These are phyloP conservation scores for Nicotiana benthamiana DNA, from an alignment of 257 asterid genomes.

Conservation along the genomic window DNA sequence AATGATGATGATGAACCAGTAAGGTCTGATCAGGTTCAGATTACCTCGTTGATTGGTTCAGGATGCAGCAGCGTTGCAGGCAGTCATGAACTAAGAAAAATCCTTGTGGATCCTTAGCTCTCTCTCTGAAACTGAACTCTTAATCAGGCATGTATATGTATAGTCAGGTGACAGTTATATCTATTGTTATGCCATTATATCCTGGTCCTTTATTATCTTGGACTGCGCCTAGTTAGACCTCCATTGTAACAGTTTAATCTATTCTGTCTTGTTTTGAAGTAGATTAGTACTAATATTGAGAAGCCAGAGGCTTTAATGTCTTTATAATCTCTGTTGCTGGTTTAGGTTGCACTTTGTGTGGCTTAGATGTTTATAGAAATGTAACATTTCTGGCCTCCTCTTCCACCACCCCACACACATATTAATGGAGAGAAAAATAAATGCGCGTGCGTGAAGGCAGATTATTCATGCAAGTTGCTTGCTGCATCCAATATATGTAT, in stretches of 20 bases:
- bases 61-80: conserved; percentile 33
- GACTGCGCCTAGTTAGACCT: background rate
- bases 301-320: too few relatives aligned
- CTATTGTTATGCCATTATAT: background rate
- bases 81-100: conserved; percentile 23
- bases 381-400: too few relatives aligned
- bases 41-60: conserved; percentile 49
- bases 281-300: too few relatives aligned
- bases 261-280: too few relatives aligned
- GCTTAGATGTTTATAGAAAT: too few relatives aligned
- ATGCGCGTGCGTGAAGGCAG: too few relatives aligned
- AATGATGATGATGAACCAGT: conserved; percentile 80
- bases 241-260: background rate
- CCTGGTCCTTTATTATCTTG: background rate
- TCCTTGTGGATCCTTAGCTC: background rate
- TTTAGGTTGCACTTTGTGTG: too few relatives aligned
- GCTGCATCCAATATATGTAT: too few relatives aligned
- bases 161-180: background rate
- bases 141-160: background rate
- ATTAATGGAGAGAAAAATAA: too few relatives aligned
- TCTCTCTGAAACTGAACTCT: background rate
- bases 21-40: conserved; percentile 63
- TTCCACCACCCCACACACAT: too few relatives aligned
- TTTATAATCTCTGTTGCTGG: too few relatives aligned
- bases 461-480: too few relatives aligned